Percentiles rank a stretch among this genome's conserved stretches.
Conservation (phyloP, 1,284 basidiomycete species). For the Psilocybe mexicana region DNA sequence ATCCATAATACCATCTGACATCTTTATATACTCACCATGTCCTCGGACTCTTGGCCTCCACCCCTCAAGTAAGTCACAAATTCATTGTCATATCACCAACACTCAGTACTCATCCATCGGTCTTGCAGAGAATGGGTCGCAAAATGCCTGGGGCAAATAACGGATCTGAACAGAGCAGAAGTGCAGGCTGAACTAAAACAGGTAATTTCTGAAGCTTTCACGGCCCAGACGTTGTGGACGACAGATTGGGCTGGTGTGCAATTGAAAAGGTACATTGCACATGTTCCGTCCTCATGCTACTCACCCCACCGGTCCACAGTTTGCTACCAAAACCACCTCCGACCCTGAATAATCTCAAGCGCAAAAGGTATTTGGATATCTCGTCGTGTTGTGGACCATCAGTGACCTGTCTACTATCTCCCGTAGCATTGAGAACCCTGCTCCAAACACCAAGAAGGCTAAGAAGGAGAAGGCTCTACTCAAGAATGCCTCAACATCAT, state of each 20-base stretch:
- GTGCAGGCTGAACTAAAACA: slow-evolving; percentile 81
- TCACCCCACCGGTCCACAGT: slow-evolving; percentile 38
- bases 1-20: slow-evolving; percentile 1
- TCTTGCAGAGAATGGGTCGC: slow-evolving; percentile 78
- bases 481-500: slow-evolving; percentile 40
- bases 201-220: slow-evolving; percentile 84
- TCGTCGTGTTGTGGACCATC: neutral
- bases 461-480: slow-evolving; percentile 68
- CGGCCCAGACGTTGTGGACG: slow-evolving; percentile 79
- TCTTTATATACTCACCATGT: slow-evolving; percentile 39
- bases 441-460: slow-evolving; percentile 57
- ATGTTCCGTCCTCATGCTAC: slow-evolving; percentile 19
- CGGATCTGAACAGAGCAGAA: slow-evolving; percentile 70
- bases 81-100: neutral
- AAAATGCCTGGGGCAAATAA: slow-evolving; percentile 80
- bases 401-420: slow-evolving; percentile 1
- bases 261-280: slow-evolving; percentile 64
- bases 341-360: slow-evolving; percentile 55
- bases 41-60: slow-evolving; percentile 65
- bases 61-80: slow-evolving; percentile 49
- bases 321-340: slow-evolving; percentile 62
- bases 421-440: slow-evolving; percentile 40
- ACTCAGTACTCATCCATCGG: slow-evolving; percentile 4
- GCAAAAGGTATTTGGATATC: slow-evolving; percentile 55
- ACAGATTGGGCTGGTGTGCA: slow-evolving; percentile 86